Percentiles rank a stretch among this genome's conserved stretches.
These are phyloP conservation scores for Leccinum subgranulosum DNA, from an alignment of 768 basidiomycete genomes.

Conservation along the genomic window DNA sequence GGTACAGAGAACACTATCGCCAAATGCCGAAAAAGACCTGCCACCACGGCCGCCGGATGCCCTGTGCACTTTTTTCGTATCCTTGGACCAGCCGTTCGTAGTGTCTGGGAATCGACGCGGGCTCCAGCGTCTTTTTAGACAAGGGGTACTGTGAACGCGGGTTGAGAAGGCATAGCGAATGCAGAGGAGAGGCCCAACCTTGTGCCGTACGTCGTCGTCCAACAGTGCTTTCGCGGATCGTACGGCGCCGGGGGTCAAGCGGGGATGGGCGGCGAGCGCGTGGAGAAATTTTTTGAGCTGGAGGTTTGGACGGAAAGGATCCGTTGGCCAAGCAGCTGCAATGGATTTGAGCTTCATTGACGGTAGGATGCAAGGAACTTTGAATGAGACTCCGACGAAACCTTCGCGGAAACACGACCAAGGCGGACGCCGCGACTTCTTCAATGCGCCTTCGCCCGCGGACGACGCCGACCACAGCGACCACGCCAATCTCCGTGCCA, in stretches of 20 bases:
- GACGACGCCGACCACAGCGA: neutral
- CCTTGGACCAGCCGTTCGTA: constrained; percentile 73
- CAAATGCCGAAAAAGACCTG: constrained; percentile 78
- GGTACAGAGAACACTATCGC: constrained; percentile 27
- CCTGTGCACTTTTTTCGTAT: constrained; percentile 69
- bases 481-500: neutral
- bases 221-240: constrained; percentile 54
- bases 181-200: constrained; percentile 35
- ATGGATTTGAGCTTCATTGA: constrained; percentile 49
- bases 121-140: constrained; percentile 59
- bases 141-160: constrained; percentile 54
- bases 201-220: constrained; percentile 54
- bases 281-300: constrained; percentile 66
- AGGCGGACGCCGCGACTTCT: neutral
- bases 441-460: neutral
- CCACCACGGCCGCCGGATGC: constrained; percentile 82
- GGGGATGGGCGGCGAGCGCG: constrained; percentile 66
- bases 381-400: constrained; percentile 19
- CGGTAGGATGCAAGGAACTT: neutral
- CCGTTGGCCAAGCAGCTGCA: constrained; percentile 61
- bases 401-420: constrained; percentile 16
- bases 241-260: constrained; percentile 59
- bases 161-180: constrained; percentile 2
- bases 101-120: constrained; percentile 69
- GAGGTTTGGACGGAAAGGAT: constrained; percentile 75